Percentiles rank a stretch among this genome's conserved stretches.
Evolutionary conservation across 148 eudicot species (phyloP).

Genomic region (Chenopodium suecicum): DNA sequence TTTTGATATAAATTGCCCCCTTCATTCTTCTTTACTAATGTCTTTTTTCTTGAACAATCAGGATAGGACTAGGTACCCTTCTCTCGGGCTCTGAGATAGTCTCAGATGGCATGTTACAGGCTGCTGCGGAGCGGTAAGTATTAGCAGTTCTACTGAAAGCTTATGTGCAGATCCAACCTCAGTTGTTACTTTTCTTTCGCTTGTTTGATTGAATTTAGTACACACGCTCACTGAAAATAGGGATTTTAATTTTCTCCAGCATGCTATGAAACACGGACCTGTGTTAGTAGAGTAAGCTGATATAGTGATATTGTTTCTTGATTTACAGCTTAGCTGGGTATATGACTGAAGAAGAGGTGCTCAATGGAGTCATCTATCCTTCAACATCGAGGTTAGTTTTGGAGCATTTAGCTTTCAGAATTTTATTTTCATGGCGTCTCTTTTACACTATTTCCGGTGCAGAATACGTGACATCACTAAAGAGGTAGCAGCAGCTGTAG

Average conservation of each 20-base stretch:
- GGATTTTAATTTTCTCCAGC: neutral
- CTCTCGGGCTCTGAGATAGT: constrained; percentile 75
- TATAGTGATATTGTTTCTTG: constrained; percentile 8
- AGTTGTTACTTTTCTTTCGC: neutral
- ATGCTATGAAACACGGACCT: neutral
- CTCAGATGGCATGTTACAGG: constrained; percentile 99
- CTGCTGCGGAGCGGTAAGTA: constrained; percentile 90
- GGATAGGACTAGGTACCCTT: constrained; percentile 97
- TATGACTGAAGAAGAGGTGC: constrained; percentile 92
- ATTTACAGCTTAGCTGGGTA: constrained; percentile 74
- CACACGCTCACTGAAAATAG: neutral
- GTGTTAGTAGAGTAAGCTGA: neutral
- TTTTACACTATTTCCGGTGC: constrained; percentile 22
- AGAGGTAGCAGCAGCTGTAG: constrained; percentile 88
- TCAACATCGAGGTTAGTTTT: constrained; percentile 70
- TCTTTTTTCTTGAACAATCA: constrained; percentile 29
- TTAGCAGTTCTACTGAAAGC: neutral
- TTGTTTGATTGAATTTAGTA: neutral
- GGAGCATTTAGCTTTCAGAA: constrained; percentile 3
- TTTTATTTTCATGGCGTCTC: neutral
- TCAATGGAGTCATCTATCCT: constrained; percentile 74
- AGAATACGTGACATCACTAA: constrained; percentile 98
- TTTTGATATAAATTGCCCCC: neutral
- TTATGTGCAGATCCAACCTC: neutral
- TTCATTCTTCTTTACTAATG: constrained; percentile 11